Evolutionary conservation across 2,329 filamentous ascomycete genomes (phyloP), one percentile per base, ranked within the genome.

Genomic region (Plenodomus tracheiphilus): DNA sequence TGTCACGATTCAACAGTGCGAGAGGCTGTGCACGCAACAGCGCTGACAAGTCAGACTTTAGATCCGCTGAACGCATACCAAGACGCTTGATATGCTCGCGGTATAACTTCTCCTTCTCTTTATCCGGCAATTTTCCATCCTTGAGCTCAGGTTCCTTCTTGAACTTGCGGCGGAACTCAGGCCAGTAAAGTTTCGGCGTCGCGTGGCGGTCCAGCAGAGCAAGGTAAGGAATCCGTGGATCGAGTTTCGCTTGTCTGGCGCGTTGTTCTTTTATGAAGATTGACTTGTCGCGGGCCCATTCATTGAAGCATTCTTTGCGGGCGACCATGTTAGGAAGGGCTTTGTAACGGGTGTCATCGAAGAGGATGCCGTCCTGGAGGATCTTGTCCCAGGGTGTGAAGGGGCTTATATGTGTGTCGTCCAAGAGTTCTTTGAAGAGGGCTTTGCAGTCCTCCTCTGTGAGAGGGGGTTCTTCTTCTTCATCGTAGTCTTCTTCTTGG

Each of bases 111-210:
- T 95, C 90, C 28, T 87, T 81, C 43, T 93, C 89, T 69, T 87
- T 90, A 64, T 80, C 79, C 17, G 69, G 58, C 3, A 79, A 58
- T 49, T 77, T 76, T 15, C 83, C 77, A 50, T 93, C 88, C 52
- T 86, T 88, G 88, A 99, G 91, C 43, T 86, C 82, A 0, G 82
- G 73, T 56, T 96, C 91, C 57, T 88, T 92, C 58, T 87, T 88
- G 73, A 85, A 94, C 69, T 97, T 99, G 28, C 94, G 81, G 63
- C 89, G 91, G 74, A 99, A 99, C 69, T 99, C 94, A 0, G 90
- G 87, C 94, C 94, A 99, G 78, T 96, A 99, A 1, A 99, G 80
- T 74, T 96, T 97, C 0, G 90, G 87, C 0, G 87, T 94, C 0
- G 92, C 93, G 59, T 91, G 83, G 41, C 87, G 83, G 55, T 93